Evolutionary conservation across 2,329 filamentous ascomycete genomes (phyloP), one percentile per base, ranked within the genome.

Genomic region (Xylogone sp.): DNA sequence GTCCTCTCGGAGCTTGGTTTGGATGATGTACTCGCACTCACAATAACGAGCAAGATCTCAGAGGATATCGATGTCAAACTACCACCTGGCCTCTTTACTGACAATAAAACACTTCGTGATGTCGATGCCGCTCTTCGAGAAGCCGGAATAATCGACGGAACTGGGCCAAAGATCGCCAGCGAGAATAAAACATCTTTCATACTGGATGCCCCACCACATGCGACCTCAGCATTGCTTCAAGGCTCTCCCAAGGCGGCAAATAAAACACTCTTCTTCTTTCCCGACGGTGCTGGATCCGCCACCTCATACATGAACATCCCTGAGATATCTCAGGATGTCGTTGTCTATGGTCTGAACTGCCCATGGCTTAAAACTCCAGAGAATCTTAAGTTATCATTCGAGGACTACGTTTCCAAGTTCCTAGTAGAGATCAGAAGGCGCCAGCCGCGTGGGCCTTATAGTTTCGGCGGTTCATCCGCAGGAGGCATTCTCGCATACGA

Each of bases 401-500:
- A 84, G 60, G 81, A 81, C 27, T 79, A 84, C 63, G 78, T 82
- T 5, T 69, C 76, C 58, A 79, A 84, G 64, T 87, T 84, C 68
- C 76, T 87, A 27, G 69, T 75, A 8, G 85, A 89, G 69, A 85
- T 89, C 67, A 83, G 81, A 67, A 79, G 81, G 3, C 83, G 84
- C 48, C 85, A 89, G 67, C 82, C 85, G 2, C 62, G 74, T 22
- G 86, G 86, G 0, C 82, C 84, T 0, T 88, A 87, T 67, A 77
- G 77, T 51, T 68, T 89, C 1, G 78, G 82, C 12, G 87, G 87
- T 27, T 90, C 86, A 86, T 87, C 82, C 8, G 86, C 84, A 1
- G 87, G 87, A 21, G 86, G 86, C 27, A 83, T 88, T 48, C 82
- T 83, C 53, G 84, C 85, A 42, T 88, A 79, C 60, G 82, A 86